Percentiles rank a stretch among this genome's conserved stretches.
phyloP scores from a whole-genome alignment of 768 basidiomycete genomes.

The Suillus subalutaceus region DNA sequence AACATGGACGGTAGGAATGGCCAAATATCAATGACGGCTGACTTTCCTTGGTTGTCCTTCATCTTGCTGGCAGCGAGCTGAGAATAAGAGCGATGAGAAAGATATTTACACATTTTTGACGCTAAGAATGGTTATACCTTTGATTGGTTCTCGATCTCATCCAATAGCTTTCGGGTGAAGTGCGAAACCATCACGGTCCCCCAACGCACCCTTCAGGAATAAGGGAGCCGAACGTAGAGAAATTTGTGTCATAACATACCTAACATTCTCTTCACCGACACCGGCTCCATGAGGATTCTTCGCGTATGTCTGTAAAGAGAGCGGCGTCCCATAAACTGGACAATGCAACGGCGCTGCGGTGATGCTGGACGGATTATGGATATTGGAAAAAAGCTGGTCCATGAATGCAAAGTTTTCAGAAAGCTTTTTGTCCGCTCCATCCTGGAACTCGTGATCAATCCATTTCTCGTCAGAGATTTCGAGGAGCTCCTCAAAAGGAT shows the following conservation, averaged over 20 bases:
- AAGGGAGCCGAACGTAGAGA: not conserved
- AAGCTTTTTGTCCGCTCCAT: not conserved
- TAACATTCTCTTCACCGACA: constrained; percentile 2
- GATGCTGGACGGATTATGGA: not conserved
- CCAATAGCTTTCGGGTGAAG: constrained; percentile 17
- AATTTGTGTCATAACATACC: not conserved
- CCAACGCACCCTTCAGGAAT: constrained; percentile 9
- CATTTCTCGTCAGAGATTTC: not conserved
- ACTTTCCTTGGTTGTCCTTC: constrained; percentile 3
- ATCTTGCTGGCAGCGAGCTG: constrained; percentile 12
- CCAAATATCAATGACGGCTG: constrained; percentile 16
- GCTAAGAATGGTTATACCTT: not conserved
- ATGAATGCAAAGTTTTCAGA: constrained; percentile 6
- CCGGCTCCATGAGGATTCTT: not conserved
- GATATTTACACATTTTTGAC: not conserved
- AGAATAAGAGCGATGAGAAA: not conserved
- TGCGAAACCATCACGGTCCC: constrained; percentile 21
- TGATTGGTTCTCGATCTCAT: constrained; percentile 4
- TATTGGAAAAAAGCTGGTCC: constrained; percentile 2
- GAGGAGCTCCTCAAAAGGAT: constrained; percentile 8
- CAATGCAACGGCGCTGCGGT: not conserved
- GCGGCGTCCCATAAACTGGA: not conserved
- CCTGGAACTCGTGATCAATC: not conserved
- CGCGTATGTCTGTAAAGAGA: not conserved
- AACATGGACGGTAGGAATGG: constrained; percentile 21